These are phyloP conservation scores for Dothistroma pini DNA, from an alignment of 2,329 filamentous ascomycete genomes.

Conservation along the genomic window DNA sequence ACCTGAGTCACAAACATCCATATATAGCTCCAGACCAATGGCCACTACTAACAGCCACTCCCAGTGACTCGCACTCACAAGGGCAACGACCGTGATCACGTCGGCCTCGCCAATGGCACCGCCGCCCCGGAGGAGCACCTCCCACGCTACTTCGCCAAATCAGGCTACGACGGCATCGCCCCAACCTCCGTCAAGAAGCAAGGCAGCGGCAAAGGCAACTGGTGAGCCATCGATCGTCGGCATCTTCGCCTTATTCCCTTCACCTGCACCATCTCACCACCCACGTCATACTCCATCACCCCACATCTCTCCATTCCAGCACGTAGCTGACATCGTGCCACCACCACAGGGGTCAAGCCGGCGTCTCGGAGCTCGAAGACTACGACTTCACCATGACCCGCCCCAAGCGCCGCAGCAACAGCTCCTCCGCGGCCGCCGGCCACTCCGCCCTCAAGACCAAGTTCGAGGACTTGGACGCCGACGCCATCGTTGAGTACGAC, in stretches of 20 bases:
- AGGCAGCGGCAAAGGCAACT: slow-evolving; percentile 87
- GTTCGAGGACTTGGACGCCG: slow-evolving; percentile 84
- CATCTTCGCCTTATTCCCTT: slow-evolving; percentile 10
- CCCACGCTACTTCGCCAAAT: slow-evolving; percentile 90
- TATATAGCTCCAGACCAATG: neutral
- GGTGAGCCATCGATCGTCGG: slow-evolving; percentile 55
- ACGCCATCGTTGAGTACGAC: slow-evolving; percentile 76
- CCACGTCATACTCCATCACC: slow-evolving; percentile 4
- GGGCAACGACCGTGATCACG: slow-evolving; percentile 88
- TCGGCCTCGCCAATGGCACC: slow-evolving; percentile 70
- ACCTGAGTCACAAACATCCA: neutral
- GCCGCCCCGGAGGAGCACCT: slow-evolving; percentile 67
- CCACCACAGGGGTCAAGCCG: slow-evolving; percentile 67
- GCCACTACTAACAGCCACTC: slow-evolving; percentile 11
- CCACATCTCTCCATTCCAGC: slow-evolving; percentile 6
- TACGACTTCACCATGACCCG: slow-evolving; percentile 80
- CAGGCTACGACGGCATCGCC: slow-evolving; percentile 73
- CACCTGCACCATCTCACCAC: neutral
- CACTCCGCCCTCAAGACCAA: slow-evolving; percentile 89
- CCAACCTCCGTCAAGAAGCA: slow-evolving; percentile 98
- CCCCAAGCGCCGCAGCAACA: slow-evolving; percentile 87
- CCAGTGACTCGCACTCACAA: slow-evolving; percentile 98
- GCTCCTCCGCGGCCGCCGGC: slow-evolving; percentile 67
- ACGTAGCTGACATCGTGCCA: neutral
- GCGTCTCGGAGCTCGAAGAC: slow-evolving; percentile 75